Conservation (phyloP, 176 grass and related monocot species). For the Guadua angustifolia region DNA sequence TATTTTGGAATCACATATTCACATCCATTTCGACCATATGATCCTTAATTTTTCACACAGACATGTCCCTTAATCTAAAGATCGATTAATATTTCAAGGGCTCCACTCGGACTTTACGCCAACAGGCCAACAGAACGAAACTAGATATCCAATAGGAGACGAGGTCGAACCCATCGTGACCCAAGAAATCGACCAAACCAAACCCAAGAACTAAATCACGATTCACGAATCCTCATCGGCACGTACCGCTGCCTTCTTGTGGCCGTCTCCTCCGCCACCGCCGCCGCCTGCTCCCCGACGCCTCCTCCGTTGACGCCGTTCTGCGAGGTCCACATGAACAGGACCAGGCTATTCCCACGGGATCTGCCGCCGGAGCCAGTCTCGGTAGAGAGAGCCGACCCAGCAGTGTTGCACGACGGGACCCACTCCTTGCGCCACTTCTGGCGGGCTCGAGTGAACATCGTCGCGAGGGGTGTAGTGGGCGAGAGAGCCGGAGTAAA, state of each 20-base stretch:
- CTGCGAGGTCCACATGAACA: slow-evolving; percentile 68
- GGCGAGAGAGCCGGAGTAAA: too few relatives aligned
- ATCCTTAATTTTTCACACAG: not conserved
- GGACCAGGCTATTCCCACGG: slow-evolving; percentile 51
- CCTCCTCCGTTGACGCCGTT: slow-evolving; percentile 46
- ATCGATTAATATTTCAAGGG: not conserved
- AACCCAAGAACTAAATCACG: not conserved
- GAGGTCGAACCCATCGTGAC: slow-evolving; percentile 1
- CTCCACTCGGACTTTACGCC: not conserved
- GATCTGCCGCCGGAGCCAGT: slow-evolving; percentile 7
- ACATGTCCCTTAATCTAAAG: not conserved
- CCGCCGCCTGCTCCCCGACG: not conserved
- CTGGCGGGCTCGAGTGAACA: slow-evolving; percentile 71
- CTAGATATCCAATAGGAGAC: slow-evolving; percentile 10
- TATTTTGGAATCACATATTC: slow-evolving; percentile 7
- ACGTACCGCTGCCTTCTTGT: slow-evolving; percentile 51
- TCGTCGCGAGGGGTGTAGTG: slow-evolving; percentile 67
- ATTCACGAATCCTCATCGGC: slow-evolving; percentile 63
- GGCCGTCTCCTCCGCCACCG: not conserved
- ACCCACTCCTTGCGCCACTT: slow-evolving; percentile 86
- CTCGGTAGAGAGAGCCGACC: not conserved
- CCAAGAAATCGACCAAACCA: slow-evolving; percentile 17
- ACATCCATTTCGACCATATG: not conserved
- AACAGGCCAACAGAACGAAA: slow-evolving; percentile 5
- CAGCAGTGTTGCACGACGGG: slow-evolving; percentile 45